Evolutionary conservation across 2,329 filamentous ascomycete species (phyloP).

Genomic region (Fusarium sp.): DNA sequence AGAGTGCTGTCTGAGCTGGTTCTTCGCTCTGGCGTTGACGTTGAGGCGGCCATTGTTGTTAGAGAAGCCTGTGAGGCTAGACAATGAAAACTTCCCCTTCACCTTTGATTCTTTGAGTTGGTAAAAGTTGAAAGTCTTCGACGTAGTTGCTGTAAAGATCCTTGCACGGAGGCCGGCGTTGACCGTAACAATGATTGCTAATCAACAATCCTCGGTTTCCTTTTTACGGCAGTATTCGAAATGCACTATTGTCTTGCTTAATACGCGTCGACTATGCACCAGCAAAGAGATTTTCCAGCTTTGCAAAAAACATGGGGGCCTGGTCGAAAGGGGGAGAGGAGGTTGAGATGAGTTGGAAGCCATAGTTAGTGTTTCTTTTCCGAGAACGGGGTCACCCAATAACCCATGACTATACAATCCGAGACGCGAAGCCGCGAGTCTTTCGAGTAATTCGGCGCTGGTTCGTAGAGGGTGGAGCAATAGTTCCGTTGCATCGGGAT

Average conservation of each 20-base stretch:
- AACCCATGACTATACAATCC: slow-evolving; percentile 32
- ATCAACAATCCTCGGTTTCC: slow-evolving; percentile 18
- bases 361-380: slow-evolving; percentile 14
- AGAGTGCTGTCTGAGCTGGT: slow-evolving; percentile 51
- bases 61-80: slow-evolving; percentile 6
- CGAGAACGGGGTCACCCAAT: slow-evolving; percentile 31
- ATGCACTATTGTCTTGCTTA: neutral
- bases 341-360: slow-evolving; percentile 5
- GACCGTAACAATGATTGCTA: slow-evolving; percentile 40
- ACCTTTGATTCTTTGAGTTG: neutral
- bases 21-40: slow-evolving; percentile 36
- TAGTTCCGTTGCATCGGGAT: slow-evolving; percentile 20
- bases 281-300: neutral
- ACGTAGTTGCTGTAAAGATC: slow-evolving; percentile 24
- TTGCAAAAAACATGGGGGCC: slow-evolving; percentile 8
- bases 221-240: slow-evolving; percentile 7
- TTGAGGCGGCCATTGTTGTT: slow-evolving; percentile 32
- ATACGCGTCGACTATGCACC: slow-evolving; percentile 4
- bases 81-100: neutral
- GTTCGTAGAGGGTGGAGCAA: slow-evolving; percentile 39
- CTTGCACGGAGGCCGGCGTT: slow-evolving; percentile 39
- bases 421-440: slow-evolving; percentile 27
- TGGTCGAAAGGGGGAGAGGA: neutral
- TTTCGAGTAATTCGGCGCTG: slow-evolving; percentile 31
- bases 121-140: slow-evolving; percentile 17